Evolutionary conservation across 2,329 filamentous ascomycete species (phyloP).

Genomic region (Calonectria naviculata): DNA sequence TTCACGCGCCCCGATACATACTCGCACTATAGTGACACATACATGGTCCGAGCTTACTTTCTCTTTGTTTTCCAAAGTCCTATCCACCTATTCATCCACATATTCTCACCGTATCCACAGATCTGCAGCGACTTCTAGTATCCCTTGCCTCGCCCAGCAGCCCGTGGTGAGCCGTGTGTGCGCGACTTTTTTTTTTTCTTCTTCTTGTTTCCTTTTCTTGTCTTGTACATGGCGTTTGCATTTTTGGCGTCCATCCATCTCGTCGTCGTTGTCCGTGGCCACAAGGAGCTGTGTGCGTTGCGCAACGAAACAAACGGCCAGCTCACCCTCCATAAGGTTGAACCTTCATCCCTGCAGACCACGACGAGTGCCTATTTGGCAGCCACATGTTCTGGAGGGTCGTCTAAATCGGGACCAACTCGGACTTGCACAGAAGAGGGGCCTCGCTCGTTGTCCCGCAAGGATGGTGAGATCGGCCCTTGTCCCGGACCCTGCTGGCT

Average conservation of each 20-base stretch:
- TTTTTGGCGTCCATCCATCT: slow-evolving; percentile 2
- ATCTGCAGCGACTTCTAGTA: not conserved
- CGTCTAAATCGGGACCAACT: slow-evolving; percentile 29
- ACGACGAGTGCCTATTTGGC: slow-evolving; percentile 25
- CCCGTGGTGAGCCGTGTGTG: slow-evolving; percentile 27
- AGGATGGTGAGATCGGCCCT: slow-evolving; percentile 23
- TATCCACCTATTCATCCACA: slow-evolving; percentile 8
- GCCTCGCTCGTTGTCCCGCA: slow-evolving; percentile 12
- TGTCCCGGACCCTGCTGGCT: not conserved
- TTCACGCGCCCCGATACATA: not conserved
- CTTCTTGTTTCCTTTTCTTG: not conserved
- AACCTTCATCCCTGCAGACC: slow-evolving; percentile 13
- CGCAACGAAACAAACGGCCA: slow-evolving; percentile 36
- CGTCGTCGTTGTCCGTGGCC: slow-evolving; percentile 15
- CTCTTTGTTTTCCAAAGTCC: slow-evolving; percentile 5
- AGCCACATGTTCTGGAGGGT: slow-evolving; percentile 29
- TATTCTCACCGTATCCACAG: not conserved
- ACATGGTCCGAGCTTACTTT: slow-evolving; percentile 19
- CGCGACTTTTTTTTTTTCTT: slow-evolving; percentile 39
- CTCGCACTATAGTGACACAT: not conserved
- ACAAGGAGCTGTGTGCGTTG: slow-evolving; percentile 26
- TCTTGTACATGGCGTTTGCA: not conserved
- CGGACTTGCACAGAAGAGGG: slow-evolving; percentile 23
- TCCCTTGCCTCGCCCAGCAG: slow-evolving; percentile 19
- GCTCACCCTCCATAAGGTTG: slow-evolving; percentile 27